Percentiles rank a stretch among this genome's conserved stretches.
phyloP scores from a whole-genome alignment of 768 basidiomycete species.

The Termitomyces sp. region DNA sequence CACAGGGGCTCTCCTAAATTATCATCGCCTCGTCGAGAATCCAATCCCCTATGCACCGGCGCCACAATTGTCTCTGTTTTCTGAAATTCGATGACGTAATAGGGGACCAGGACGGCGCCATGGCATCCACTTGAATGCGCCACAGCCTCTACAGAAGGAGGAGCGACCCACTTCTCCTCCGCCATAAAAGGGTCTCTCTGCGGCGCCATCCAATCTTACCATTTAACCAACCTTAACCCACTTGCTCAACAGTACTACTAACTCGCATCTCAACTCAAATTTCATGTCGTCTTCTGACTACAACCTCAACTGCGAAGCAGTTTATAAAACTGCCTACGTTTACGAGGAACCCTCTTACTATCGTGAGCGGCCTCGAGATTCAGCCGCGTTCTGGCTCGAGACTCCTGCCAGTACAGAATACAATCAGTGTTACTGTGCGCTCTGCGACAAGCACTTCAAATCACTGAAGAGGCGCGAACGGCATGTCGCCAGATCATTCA shows the following conservation, averaged over 20 bases:
- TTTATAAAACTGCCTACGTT: background rate
- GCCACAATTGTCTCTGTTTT: background rate
- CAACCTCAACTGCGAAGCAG: background rate
- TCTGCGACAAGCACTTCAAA: background rate
- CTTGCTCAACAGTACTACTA: background rate
- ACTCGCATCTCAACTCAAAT: background rate
- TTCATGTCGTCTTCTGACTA: background rate
- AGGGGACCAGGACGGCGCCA: background rate
- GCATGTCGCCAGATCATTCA: slow-evolving; percentile 1
- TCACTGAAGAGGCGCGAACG: slow-evolving; percentile 1
- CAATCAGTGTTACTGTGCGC: slow-evolving; percentile 1
- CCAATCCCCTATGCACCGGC: background rate
- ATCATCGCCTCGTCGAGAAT: background rate
- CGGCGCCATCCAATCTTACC: background rate
- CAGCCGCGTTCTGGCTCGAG: background rate
- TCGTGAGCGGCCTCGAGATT: background rate
- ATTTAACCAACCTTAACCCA: background rate
- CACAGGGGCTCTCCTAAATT: background rate
- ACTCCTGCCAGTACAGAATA: background rate
- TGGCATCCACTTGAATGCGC: background rate
- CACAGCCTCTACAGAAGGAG: slow-evolving; percentile 6
- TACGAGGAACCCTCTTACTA: background rate
- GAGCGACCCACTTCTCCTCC: slow-evolving; percentile 1
- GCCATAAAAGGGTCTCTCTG: slow-evolving; percentile 1
- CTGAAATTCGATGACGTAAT: background rate